Evolutionary conservation across 208 protist genomes (phyloP), one percentile per base, ranked within the genome.

Genomic region (Trypanosomatidae sp.): DNA sequence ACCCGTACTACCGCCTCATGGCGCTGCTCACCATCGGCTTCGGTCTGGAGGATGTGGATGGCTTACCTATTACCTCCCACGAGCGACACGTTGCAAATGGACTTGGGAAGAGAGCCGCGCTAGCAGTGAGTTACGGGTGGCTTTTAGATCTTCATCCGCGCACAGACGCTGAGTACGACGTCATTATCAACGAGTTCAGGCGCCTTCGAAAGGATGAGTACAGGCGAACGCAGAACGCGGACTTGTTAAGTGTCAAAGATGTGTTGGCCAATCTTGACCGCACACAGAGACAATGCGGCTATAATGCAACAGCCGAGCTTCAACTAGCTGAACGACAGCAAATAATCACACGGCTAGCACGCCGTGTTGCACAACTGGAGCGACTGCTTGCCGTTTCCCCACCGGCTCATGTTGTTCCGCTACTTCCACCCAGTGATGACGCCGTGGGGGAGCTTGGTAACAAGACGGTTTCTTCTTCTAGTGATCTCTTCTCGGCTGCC

Each of bases 1-100:
- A 97, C 62, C 90, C 92, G 30, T 87, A 83, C 62, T 90, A 95
- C 56, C 90, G 90, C 5, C 72, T 95, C 22, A 97, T 97, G 92
- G 81, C 77, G 12, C 78, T 95, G 4, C 62, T 92, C 46, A 82
- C 75, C 22, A 80, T 94, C 50, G 90, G 92, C 25, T 89, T 88
- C 58, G 86, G 87, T n/a, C 47, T 97, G 2, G 77, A 60, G 39
- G 69, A 52, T 0, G 86, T 97, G 13, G 90, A 97, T 67, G 88
- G 82, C 2, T 52, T 84, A 8, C 60, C 65, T 43, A 78, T 97
- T 53, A 83, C 80, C 3, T 56, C 50, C 7, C 82, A 87, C 33
- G 90, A 97, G 69, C 77, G 82, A 10, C 75, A 83, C 13, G 44
- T 83, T 3, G 90, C 90, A 19, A 69, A 81, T 3, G 19, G 60